These are phyloP conservation scores for Thymus quinquecostatus DNA, from an alignment of 257 asterid genomes.

Conservation along the genomic window DNA sequence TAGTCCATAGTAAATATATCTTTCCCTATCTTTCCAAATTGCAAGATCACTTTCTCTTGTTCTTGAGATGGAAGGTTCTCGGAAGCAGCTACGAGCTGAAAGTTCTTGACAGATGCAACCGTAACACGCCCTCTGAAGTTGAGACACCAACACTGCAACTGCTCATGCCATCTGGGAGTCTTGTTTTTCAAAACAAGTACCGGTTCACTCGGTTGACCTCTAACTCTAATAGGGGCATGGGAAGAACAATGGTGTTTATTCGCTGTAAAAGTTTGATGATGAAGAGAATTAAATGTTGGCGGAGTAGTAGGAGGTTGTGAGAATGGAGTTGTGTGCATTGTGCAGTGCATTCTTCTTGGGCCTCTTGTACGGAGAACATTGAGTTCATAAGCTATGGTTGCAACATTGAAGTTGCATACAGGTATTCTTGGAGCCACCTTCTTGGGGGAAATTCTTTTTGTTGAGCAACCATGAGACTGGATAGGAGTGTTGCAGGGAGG, in stretches of 20 bases:
- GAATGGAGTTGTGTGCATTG: constrained; percentile 53
- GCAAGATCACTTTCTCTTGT: constrained; percentile 60
- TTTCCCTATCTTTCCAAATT: constrained; percentile 71
- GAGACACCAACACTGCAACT: constrained; percentile 69
- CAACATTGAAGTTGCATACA: constrained; percentile 50
- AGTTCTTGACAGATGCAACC: constrained; percentile 77
- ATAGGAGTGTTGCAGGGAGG: constrained; percentile 44
- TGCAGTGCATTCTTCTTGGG: constrained; percentile 67
- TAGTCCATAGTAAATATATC: constrained; percentile 79
- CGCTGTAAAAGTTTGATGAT: constrained; percentile 31
- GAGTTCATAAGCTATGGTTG: constrained; percentile 62
- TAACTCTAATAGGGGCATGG: not conserved
- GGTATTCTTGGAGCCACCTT: constrained; percentile 50
- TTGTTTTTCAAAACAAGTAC: constrained; percentile 53
- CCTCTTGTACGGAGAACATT: constrained; percentile 78
- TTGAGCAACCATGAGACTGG: constrained; percentile 43
- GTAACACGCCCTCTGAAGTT: constrained; percentile 76
- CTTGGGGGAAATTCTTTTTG: constrained; percentile 44
- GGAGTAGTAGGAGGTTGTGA: constrained; percentile 53
- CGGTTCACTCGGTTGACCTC: constrained; percentile 23
- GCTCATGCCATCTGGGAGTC: constrained; percentile 35
- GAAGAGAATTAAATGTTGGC: constrained; percentile 33
- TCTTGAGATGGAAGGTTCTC: constrained; percentile 47
- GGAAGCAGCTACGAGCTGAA: constrained; percentile 63
- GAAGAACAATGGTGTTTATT: constrained; percentile 27